Base-by-base conservation (phyloP, 495 filamentous ascomycete species). In the Penicillium bialowiezense region DNA sequence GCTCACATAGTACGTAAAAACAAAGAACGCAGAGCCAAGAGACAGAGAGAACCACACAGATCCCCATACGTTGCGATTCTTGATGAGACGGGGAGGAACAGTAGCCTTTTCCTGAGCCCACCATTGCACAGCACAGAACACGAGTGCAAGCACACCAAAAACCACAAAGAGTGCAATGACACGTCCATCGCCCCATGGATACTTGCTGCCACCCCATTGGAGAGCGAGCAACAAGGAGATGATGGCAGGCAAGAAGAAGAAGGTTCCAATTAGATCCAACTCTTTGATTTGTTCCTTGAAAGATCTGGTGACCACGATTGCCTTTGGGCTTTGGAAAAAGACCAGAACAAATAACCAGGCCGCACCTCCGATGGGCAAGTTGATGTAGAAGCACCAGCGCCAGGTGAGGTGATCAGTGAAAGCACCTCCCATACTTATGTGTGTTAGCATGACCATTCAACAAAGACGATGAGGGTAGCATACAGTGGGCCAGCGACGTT, bases 121-220 rank as follows among this genome's bases (percentile, higher is more conserved):
- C 41, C 83, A 64, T 61, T 97, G 87, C 10, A 91, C 62, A 6
- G 56, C 71, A 17, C 77, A 59, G 61, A 96, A 96, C 23, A 59
- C 48, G 44, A 75, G 48, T 31, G 81, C 70, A n/a, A 95, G 69
- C 3, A 95, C 62, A 10, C 72, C 85, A 47, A 84, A 87, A n/a
- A 88, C 56, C 7, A 88, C 74, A 33, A 93, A 82, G 2, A 95
- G 72, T 3, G 76, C 77, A 42, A 91, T 86, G 54, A 91, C 83
- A 12, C 84, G 81, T 14, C 48, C 80, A 52, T 73, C 75, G 39
- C 50, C 59, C 90, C 89, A 95, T 0, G 66, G 51, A 51, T 91
- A 89, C 21, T 68, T 77, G 0, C 76, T 77, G 3, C 90, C 90
- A 36, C 89, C 90, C 90, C 90, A 96, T 62, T 93, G 89, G 15